Evolutionary conservation across 2,329 filamentous ascomycete genomes (phyloP).

Genomic region (Scortechinia acanthostroma): DNA sequence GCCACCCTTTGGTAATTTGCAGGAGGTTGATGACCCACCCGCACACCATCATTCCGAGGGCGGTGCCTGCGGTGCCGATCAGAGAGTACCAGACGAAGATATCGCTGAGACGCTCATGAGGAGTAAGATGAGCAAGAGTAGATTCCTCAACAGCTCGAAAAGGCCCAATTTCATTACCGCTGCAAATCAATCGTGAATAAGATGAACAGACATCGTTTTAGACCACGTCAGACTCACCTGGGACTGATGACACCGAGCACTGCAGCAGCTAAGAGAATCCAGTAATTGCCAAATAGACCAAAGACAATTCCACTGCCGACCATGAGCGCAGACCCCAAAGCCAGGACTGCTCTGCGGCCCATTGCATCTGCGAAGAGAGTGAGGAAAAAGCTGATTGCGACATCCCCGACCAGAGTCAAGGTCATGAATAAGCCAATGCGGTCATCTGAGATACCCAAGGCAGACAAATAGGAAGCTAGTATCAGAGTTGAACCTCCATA

Average conservation of each 20-base stretch:
- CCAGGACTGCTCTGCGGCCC: conserved; percentile 44
- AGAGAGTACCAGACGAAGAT: conserved; percentile 58
- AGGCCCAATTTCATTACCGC: conserved; percentile 57
- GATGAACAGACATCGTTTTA: no score
- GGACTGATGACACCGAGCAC: conserved; percentile 57
- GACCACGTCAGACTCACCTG: conserved; percentile 25
- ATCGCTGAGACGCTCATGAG: conserved; percentile 34
- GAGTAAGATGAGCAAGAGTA: conserved; percentile 46
- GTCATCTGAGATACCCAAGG: conserved; percentile 37
- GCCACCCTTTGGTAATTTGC: conserved; percentile 30
- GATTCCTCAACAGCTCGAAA: conserved; percentile 58
- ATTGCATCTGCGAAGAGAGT: conserved; percentile 49
- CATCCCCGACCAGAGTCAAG: conserved; percentile 51
- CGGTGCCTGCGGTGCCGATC: conserved; percentile 48
- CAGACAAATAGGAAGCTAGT: conserved; percentile 44
- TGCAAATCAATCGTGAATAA: no score
- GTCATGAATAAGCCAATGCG: conserved; percentile 60
- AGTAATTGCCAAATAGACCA: conserved; percentile 41
- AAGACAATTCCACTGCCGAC: conserved; percentile 45
- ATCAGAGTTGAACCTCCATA: conserved; percentile 52
- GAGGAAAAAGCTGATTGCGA: conserved; percentile 47
- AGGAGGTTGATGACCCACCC: conserved; percentile 52
- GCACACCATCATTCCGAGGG: conserved; percentile 47
- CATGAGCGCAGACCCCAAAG: conserved; percentile 47
- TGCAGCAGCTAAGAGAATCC: conserved; percentile 46